phyloP scores from a whole-genome alignment of 2,329 filamentous ascomycete species.

The Aspergillus sp. region DNA sequence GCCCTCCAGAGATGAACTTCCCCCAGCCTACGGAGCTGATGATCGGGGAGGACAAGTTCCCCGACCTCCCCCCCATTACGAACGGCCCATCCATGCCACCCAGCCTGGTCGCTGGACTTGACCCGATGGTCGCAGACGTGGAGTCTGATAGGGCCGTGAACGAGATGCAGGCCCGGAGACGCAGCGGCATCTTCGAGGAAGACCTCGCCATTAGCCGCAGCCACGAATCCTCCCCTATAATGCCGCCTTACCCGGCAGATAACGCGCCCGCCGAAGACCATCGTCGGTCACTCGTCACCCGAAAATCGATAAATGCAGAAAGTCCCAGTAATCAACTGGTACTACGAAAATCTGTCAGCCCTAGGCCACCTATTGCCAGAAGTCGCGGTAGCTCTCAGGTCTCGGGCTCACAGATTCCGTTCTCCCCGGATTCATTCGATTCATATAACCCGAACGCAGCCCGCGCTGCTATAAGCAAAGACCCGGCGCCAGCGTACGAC shows the following conservation, averaged over 20 bases:
- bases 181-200: constrained; percentile 29
- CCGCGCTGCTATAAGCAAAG: constrained; percentile 31
- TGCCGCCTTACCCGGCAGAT: constrained; percentile 29
- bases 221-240: constrained; percentile 21
- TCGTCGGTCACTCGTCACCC: constrained; percentile 19
- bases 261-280: constrained; percentile 29
- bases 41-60: constrained; percentile 20
- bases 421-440: constrained; percentile 63
- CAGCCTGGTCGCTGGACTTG: constrained; percentile 45
- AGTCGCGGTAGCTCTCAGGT: constrained; percentile 45
- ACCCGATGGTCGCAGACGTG: constrained; percentile 30
- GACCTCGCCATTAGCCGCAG: constrained; percentile 25
- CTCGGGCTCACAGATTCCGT: constrained; percentile 59
- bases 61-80: constrained; percentile 26
- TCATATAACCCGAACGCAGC: constrained; percentile 54
- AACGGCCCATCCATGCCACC: constrained; percentile 36
- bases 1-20: constrained; percentile 21
- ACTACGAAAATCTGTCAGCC: constrained; percentile 60
- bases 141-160: constrained; percentile 28
- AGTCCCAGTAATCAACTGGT: constrained; percentile 34
- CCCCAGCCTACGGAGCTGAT: constrained; percentile 27
- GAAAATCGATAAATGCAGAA: constrained; percentile 26
- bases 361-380: constrained; percentile 48
- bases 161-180: constrained; percentile 28
- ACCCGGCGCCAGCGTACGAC: constrained; percentile 37